Conservation (phyloP, 75 land plant species). For the Cupressus sempervirens region DNA sequence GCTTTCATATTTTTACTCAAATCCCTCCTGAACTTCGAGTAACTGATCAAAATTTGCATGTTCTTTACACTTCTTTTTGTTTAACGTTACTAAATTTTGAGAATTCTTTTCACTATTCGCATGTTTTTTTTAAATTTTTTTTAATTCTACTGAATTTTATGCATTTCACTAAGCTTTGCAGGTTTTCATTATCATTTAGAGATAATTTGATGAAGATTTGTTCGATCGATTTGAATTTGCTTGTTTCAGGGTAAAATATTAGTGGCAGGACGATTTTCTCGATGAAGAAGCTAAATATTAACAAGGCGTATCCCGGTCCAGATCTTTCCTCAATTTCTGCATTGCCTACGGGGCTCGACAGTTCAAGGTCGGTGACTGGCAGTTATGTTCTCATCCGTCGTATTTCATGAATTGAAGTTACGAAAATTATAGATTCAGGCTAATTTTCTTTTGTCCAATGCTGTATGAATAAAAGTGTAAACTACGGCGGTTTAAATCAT, state of each 20-base stretch:
- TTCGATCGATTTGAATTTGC: not conserved
- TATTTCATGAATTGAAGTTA: not conserved
- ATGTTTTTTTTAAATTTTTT: not conserved
- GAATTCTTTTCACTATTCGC: no score
- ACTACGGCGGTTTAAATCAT: not conserved
- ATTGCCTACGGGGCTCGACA: not conserved
- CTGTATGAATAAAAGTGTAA: not conserved
- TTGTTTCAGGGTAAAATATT: not conserved
- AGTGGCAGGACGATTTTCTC: not conserved
- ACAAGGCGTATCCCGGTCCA: not conserved
- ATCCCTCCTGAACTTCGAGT: not conserved
- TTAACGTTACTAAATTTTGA: no score
- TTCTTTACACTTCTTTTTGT: no score
- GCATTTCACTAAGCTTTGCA: not conserved
- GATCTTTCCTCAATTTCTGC: slow-evolving; percentile 1
- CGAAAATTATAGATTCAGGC: not conserved
- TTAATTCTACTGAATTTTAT: not conserved
- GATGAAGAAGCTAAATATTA: slow-evolving; percentile 9
- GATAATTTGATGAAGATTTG: not conserved
- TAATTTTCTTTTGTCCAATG: not conserved
- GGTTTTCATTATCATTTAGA: not conserved
- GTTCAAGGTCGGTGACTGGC: not conserved
- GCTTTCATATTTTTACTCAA: not conserved
- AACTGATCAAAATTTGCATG: no score
- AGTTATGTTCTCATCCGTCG: not conserved